Evolutionary conservation across 441 rosid genomes (phyloP), one percentile per base, ranked within the genome.

Genomic region (Populus tomentosa): DNA sequence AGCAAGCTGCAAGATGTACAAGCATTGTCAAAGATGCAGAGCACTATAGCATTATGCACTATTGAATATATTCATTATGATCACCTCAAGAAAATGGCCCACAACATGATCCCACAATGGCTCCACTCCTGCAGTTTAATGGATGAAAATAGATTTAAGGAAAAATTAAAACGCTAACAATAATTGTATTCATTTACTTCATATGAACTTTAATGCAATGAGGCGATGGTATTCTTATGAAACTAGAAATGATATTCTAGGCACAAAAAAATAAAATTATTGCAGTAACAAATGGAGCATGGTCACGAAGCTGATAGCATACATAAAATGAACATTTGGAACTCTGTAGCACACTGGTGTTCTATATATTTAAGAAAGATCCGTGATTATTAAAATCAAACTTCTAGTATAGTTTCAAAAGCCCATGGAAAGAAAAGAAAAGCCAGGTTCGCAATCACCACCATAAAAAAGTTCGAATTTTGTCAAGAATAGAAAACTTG

Each of bases 101-200:
- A 90, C 91, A 77, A 97, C 92, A 87, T 90, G 91, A 85, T 94
- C 98, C 99, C 99, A 97, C 72, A 97, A 83, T 75, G 94, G 98
- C 84, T 89, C 91, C 78, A 97, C 97, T 87, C 98, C 99, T 96
- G 86, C 76, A 78, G 72, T 42, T 78, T 40, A 46, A 66, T 69
- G 42, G 73, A 78, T 71, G 69, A 77, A 62, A 79, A 71, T 21
- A 79, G 68, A 64, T 4, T 24, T 3, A 26, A 64, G 26, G 26
- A 24, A 64, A 26, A 26, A 28, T 64, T 64, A 65, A 71, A 35
- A 74, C 65, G 79, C 79, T 42, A 69, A 80, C 56, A 50, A 80
- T 18, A 71, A 78, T 18, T 6, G 11, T n/a, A 56, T 10, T 59
- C 42, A 63, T 46, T 33, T 72, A 61, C 71, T 21, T 30, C 24